Evolutionary conservation across 2,329 filamentous ascomycete species (phyloP).

Genomic region (Arachnomyces sp.): DNA sequence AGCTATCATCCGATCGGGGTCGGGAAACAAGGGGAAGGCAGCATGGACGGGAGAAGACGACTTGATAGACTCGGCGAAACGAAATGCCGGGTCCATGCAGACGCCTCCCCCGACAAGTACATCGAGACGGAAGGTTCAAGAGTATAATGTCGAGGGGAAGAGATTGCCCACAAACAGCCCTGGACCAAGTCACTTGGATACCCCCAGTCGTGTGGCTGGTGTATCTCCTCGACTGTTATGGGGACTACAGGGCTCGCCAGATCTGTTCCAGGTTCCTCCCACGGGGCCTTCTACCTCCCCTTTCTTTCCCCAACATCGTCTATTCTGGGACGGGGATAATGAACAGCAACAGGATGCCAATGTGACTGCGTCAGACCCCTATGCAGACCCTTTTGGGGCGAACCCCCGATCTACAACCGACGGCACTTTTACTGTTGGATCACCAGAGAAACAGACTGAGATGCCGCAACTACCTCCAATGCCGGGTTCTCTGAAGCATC

Average conservation of each 20-base stretch:
- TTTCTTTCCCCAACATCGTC: conserved; percentile 45
- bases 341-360: conserved; percentile 15
- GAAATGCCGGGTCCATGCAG: conserved; percentile 45
- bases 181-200: conserved; percentile 31
- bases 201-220: conserved; percentile 36
- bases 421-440: too few species aligned
- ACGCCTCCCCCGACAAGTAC: conserved; percentile 55
- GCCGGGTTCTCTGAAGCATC: conserved; percentile 26
- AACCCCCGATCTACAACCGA: conserved; percentile 14
- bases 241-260: conserved; percentile 50
- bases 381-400: conserved; percentile 18
- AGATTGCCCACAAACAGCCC: conserved; percentile 16
- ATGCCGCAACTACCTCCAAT: conserved; percentile 30
- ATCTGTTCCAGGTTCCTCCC: conserved; percentile 46
- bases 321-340: conserved; percentile 42
- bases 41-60: conserved; percentile 17
- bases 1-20: conserved; percentile 6
- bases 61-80: conserved; percentile 28
- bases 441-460: conserved; percentile 1
- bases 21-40: conserved; percentile 15
- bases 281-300: conserved; percentile 49
- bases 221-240: conserved; percentile 42
- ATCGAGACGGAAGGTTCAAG: conserved; percentile 39
- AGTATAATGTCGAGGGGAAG: conserved; percentile 16
- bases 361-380: conserved; percentile 13